Conservation (phyloP, 768 basidiomycete species). For the Pulveroboletus sp. region DNA sequence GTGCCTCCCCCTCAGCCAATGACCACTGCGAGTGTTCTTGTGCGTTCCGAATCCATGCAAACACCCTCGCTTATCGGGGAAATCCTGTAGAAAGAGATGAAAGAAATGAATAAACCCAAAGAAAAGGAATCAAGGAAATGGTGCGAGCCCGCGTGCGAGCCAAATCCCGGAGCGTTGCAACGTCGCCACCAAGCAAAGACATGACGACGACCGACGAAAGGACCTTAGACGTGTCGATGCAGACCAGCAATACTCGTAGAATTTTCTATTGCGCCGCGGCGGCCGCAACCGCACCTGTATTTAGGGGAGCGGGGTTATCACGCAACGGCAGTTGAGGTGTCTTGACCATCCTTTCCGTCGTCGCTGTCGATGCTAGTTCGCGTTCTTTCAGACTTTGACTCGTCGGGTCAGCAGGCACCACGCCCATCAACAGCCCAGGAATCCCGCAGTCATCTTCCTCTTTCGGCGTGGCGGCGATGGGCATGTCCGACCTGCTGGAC, state of each 20-base stretch:
- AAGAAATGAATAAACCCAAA: slow-evolving; percentile 32
- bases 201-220: neutral
- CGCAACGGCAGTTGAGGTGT: slow-evolving; percentile 58
- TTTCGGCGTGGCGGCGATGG: slow-evolving; percentile 23
- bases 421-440: slow-evolving; percentile 31
- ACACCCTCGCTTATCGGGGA: slow-evolving; percentile 16
- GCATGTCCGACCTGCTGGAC: slow-evolving; percentile 41
- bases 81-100: slow-evolving; percentile 28
- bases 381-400: slow-evolving; percentile 36
- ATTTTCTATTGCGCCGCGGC: slow-evolving; percentile 29
- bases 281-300: slow-evolving; percentile 40
- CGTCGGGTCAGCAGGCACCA: slow-evolving; percentile 31
- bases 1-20: slow-evolving; percentile 8
- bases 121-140: slow-evolving; percentile 15
- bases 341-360: slow-evolving; percentile 45
- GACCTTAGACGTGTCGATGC: too few species aligned
- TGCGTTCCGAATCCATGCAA: slow-evolving; percentile 19
- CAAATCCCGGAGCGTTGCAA: neutral
- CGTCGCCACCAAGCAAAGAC: neutral
- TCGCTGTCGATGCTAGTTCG: slow-evolving; percentile 39
- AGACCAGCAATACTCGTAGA: too few species aligned
- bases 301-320: slow-evolving; percentile 52
- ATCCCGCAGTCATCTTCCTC: slow-evolving; percentile 39
- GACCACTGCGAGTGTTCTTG: too few species aligned
- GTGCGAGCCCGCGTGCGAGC: neutral